Base-by-base conservation (phyloP, 2,329 filamentous ascomycete genomes). In the Fusarium sp. region DNA sequence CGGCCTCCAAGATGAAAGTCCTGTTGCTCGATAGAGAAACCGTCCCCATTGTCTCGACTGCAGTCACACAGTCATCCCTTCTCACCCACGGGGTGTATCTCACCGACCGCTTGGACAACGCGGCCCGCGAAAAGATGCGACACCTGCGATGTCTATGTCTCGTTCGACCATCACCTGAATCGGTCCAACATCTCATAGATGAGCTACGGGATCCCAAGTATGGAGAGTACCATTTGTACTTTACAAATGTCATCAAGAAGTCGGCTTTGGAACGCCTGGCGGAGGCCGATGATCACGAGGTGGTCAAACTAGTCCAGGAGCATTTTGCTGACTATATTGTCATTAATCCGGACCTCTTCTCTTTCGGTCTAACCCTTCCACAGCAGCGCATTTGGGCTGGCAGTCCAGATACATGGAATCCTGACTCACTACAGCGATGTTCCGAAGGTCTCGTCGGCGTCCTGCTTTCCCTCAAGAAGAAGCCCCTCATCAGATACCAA, bases 61-160 rank as follows among this genome's bases (percentile, higher is more conserved):
- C 95, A 50, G 94, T 94, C 59, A 98, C 95, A 2, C 96, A 99
- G 75, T 99, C 95, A 25, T 88, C 92, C 35, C 86, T 99, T 17
- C 87, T 99, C 62, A 97, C 92, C 72, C 93, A 99, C 79, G 94
- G 98, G 79, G 91, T 99, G 67, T 99, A 97, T 78, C 91, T 99
- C 60, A 97, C 96, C 71, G 95, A 99, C 77, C 92, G 95, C 57
- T 81, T 99, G 53, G 95, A 98, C 74, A 98, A 97, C 69, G 80
- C 85, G 56, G 88, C 88, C 62, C 87, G 95, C 43, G 96, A 99
- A 79, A 97, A 96, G 82, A 98, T 99, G 95, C 90, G 95, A 61
- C 95, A 99, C 79, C 83, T 99, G 48, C 88, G 93, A 48, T 99
- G 95, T 75, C 80, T 98, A 25, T 97, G 93, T 73, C 94, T 99